Conservation (phyloP, 129 eudicot species). For the Heracleum sosnowskyi region DNA sequence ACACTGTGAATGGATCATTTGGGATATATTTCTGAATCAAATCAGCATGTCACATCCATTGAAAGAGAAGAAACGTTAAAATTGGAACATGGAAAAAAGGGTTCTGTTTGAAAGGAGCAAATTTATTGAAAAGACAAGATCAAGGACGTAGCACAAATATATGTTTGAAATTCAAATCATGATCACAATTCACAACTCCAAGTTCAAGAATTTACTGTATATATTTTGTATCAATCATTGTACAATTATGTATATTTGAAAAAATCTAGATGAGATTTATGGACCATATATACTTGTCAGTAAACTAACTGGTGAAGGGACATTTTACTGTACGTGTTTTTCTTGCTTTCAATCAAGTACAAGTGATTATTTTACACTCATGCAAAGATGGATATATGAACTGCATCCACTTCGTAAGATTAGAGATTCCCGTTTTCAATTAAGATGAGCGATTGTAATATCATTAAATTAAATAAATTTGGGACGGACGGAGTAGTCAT, state of each 20-base stretch:
- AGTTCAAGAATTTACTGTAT: no score
- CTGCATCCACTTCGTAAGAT: background rate
- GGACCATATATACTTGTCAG: background rate
- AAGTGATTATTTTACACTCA: background rate
- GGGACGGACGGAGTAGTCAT: no score
- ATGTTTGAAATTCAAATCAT: no score
- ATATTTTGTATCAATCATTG: background rate
- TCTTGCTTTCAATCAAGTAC: background rate
- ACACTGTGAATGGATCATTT: background rate
- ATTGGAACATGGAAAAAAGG: background rate
- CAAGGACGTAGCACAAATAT: background rate
- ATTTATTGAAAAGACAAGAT: background rate
- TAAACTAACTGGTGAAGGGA: background rate
- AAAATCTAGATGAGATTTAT: background rate
- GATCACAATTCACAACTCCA: background rate
- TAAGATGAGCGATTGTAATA: no score
- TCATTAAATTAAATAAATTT: no score
- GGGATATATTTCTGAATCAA: background rate
- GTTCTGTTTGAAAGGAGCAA: background rate
- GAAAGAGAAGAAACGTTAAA: background rate
- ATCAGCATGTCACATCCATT: background rate
- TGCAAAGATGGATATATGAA: background rate
- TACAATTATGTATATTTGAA: background rate
- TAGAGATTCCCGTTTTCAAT: no score
- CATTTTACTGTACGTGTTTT: background rate